phyloP scores from a whole-genome alignment of 2,329 filamentous ascomycete species.

The Penicillium sp. region DNA sequence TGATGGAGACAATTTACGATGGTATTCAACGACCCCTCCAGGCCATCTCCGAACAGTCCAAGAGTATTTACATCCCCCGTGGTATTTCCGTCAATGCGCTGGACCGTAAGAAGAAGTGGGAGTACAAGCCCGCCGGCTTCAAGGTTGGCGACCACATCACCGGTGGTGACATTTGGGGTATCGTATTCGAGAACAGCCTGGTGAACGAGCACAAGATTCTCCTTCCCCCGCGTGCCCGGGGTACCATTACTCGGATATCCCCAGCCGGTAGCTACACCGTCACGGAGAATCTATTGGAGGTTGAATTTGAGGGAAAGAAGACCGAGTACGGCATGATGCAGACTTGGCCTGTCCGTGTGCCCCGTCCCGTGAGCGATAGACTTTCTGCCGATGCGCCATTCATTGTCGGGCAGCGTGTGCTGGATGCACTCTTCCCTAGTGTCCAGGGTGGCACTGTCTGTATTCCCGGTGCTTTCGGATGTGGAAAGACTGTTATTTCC shows the following conservation, averaged over 20 bases:
- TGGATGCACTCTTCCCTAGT: conserved; percentile 93
- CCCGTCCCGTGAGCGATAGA: conserved; percentile 89
- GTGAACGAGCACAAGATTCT: conserved; percentile 91
- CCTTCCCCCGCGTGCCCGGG: conserved; percentile 82
- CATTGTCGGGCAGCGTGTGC: conserved; percentile 92
- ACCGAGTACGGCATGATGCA: conserved; percentile 98
- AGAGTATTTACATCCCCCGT: conserved; percentile 96
- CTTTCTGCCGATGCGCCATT: conserved; percentile 86
- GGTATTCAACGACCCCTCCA: conserved; percentile 95
- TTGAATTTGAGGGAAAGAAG: conserved; percentile 97
- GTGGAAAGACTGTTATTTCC: conserved; percentile 98
- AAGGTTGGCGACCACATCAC: conserved; percentile 98
- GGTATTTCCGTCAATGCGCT: conserved; percentile 86
- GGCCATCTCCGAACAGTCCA: conserved; percentile 72
- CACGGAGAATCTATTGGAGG: conserved; percentile 86
- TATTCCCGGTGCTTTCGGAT: conserved; percentile 97
- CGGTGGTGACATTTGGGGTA: conserved; percentile 93
- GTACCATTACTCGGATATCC: conserved; percentile 88
- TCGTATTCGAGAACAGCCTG: conserved; percentile 93
- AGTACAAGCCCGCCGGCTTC: conserved; percentile 78
- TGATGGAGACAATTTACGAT: conserved; percentile 99
- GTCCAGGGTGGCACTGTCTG: conserved; percentile 97
- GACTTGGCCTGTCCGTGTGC: conserved; percentile 94
- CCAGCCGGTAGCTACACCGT: conserved; percentile 91
- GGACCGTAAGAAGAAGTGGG: conserved; percentile 91